These are phyloP conservation scores for Metschnikowia dekortorum DNA, from an alignment of 805 yeast species.

Conservation along the genomic window DNA sequence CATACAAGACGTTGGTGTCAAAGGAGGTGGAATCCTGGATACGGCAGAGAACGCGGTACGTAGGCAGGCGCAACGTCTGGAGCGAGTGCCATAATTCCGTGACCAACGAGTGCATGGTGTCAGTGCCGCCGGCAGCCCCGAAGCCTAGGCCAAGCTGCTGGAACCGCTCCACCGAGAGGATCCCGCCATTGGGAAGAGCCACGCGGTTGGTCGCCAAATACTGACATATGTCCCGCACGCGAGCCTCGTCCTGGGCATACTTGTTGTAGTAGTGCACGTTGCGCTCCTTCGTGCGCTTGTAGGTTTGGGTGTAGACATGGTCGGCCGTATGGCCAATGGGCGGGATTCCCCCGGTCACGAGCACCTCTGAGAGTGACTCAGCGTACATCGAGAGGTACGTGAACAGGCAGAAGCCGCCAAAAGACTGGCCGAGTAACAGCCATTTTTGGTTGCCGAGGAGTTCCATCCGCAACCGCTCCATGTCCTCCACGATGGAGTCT, in stretches of 20 bases:
- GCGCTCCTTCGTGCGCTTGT: slow-evolving; percentile 42
- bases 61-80: slow-evolving; percentile 28
- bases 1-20: slow-evolving; percentile 53
- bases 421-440: slow-evolving; percentile 54
- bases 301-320: slow-evolving; percentile 48
- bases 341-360: slow-evolving; percentile 58
- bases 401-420: slow-evolving; percentile 50
- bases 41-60: slow-evolving; percentile 31
- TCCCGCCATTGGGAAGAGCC: slow-evolving; percentile 48
- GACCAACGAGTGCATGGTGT: slow-evolving; percentile 42
- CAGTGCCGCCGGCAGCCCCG: slow-evolving; percentile 51
- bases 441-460: slow-evolving; percentile 38
- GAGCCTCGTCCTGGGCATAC: slow-evolving; percentile 43
- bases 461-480: slow-evolving; percentile 40
- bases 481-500: slow-evolving; percentile 48
- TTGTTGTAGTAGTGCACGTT: slow-evolving; percentile 45
- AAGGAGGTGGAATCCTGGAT: slow-evolving; percentile 37
- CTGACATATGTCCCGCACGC: slow-evolving; percentile 35
- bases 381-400: slow-evolving; percentile 48
- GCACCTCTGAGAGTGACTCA: slow-evolving; percentile 36
- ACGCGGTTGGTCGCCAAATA: slow-evolving; percentile 29
- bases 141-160: slow-evolving; percentile 50
- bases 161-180: slow-evolving; percentile 46
- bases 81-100: slow-evolving; percentile 39
- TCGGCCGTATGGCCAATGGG: slow-evolving; percentile 44